Evolutionary conservation across 1,139 yeast genomes (phyloP), one percentile per base, ranked within the genome.

Genomic region (Oligophagozyma castellii): DNA sequence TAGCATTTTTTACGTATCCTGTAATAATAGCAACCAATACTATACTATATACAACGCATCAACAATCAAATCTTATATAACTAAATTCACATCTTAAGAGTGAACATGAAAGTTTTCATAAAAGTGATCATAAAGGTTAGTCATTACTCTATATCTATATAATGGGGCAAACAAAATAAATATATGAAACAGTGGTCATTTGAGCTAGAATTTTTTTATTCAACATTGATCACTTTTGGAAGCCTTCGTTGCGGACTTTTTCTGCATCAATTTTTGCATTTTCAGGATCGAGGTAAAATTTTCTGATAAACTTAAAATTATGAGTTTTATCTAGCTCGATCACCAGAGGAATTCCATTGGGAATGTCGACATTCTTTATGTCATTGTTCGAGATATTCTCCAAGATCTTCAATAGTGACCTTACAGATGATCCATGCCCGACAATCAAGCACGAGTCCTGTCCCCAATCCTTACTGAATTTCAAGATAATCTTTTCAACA

Each of bases 381-480:
- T 69, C 74, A n/a, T 63, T 63, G 43, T 75, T 80, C 26, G 68
- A 61, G 3, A 77, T 66, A 3, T 58, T 55, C 36, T 67, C 67
- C 23, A 78, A 44, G 30, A 71, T 58, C 44, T 76, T 77, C 32
- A 76, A 60, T 21, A 77, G 55, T 14, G 83, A 73, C 37, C 93
- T 59, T 3, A 76, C 80, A 4, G 79, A 68, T 28, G 80, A 70
- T 2, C 93, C 93, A 52, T 79, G 93, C 1, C 81, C 77, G 6
- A 75, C 79, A 21, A 78, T 58, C 18, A 78, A 43, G 4, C 76
- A 73, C 1, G 68, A 64, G 24, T 61, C 61, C 24, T 63, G 56
- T 27, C 61, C 51, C 26, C 63, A 53, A 27, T 60, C 51, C 19
- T 43, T 35, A 8, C 65, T 43, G 4, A 48, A 43, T 19, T 58